Evolutionary conservation across 2,329 filamentous ascomycete species (phyloP).

Genomic region (Ophiocordyceps unilateralis): DNA sequence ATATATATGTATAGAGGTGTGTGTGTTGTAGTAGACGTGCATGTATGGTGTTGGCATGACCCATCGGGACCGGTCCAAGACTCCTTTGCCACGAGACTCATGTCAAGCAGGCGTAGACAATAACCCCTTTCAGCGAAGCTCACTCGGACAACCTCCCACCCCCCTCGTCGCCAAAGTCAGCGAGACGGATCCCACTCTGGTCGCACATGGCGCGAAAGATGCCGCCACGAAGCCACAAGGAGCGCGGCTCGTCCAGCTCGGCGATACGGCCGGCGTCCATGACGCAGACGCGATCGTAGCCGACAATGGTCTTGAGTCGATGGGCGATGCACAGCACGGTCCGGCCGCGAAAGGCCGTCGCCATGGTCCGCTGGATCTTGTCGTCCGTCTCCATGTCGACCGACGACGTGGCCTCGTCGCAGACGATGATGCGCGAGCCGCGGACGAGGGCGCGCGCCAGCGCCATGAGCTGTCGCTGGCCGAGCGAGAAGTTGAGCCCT

Average conservation of each 20-base stretch:
- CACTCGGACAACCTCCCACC: too few relatives aligned
- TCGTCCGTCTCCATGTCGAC: conserved; percentile 96
- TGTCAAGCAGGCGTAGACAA: too few relatives aligned
- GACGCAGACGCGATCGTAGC: conserved; percentile 89
- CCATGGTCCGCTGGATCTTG: conserved; percentile 85
- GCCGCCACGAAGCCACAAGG: conserved; percentile 47
- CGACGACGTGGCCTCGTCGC: conserved; percentile 84
- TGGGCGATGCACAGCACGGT: conserved; percentile 89
- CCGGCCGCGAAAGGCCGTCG: conserved; percentile 66
- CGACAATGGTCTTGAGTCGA: conserved; percentile 76
- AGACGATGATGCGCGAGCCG: conserved; percentile 79
- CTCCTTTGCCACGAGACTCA: too few relatives aligned
- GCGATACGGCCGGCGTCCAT: conserved; percentile 84
- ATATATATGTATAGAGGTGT: too few relatives aligned
- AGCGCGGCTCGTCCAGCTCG: conserved; percentile 63
- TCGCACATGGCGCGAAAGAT: conserved; percentile 86
- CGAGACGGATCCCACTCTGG: conserved; percentile 53
- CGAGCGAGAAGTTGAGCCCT: conserved; percentile 88
- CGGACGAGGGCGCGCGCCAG: conserved; percentile 80
- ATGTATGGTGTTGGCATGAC: too few relatives aligned
- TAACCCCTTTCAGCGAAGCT: too few relatives aligned
- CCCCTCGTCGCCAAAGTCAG: conserved; percentile 23
- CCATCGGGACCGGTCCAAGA: too few relatives aligned
- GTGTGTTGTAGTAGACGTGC: too few relatives aligned
- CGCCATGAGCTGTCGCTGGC: conserved; percentile 90